A percentile compares a stretch with the other conserved stretches of the same genome.
Conservation (phyloP, 1,284 basidiomycete genomes). For the Cerioporus squamosus region DNA sequence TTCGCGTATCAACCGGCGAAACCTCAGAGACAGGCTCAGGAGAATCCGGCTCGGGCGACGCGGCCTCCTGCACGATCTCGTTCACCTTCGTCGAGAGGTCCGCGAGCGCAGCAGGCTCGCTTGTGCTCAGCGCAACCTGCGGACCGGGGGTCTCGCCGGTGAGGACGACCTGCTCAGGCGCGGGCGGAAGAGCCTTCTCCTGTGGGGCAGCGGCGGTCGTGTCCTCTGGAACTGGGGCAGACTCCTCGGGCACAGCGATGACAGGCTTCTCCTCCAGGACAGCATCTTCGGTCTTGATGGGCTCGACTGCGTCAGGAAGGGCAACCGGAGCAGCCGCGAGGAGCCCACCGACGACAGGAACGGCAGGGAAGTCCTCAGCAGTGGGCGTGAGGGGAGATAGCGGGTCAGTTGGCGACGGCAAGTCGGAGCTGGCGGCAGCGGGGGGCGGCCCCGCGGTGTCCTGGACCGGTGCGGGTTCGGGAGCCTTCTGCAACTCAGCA, state of each 20-base stretch:
- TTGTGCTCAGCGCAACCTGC: constrained; percentile 37
- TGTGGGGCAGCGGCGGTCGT: constrained; percentile 2
- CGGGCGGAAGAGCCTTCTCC: constrained; percentile 30
- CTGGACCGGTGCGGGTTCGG: constrained; percentile 12
- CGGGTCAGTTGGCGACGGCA: constrained; percentile 4
- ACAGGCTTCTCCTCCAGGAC: constrained; percentile 25
- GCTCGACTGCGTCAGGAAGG: constrained; percentile 18
- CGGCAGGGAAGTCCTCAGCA: constrained; percentile 30
- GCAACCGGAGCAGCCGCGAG: constrained; percentile 11
- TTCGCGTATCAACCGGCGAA: background rate
- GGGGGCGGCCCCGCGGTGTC: constrained; percentile 21
- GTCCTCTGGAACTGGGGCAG: constrained; percentile 8
- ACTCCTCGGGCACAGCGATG: constrained; percentile 19
- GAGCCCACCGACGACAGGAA: constrained; percentile 30
- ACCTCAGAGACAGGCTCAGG: background rate
- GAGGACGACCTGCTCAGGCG: constrained; percentile 40
- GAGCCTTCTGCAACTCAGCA: constrained; percentile 12
- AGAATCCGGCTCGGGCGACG: constrained; percentile 5
- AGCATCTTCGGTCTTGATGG: constrained; percentile 28
- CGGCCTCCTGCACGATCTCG: constrained; percentile 16
- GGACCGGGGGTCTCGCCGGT: constrained; percentile 44
- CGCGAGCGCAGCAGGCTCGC: constrained; percentile 32
- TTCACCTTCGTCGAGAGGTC: constrained; percentile 22
- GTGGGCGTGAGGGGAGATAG: constrained; percentile 20
- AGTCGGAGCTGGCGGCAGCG: constrained; percentile 15